These are phyloP conservation scores for Epichloe typhina DNA, from an alignment of 2,329 filamentous ascomycete species.

Conservation along the genomic window DNA sequence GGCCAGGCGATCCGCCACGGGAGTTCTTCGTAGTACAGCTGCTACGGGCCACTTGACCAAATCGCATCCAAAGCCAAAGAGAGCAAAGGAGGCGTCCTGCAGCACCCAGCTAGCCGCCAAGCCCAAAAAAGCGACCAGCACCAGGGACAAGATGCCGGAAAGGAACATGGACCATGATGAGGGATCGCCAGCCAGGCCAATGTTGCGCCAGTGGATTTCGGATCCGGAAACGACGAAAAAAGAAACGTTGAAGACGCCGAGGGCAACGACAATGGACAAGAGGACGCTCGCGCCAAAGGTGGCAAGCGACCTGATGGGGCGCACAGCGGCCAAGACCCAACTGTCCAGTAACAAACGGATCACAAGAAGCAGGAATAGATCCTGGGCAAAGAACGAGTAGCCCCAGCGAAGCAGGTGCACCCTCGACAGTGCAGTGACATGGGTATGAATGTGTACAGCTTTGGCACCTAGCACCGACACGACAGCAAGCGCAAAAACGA, in stretches of 20 bases:
- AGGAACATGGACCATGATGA: slow-evolving; percentile 18
- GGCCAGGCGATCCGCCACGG: not conserved
- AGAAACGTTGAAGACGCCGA: slow-evolving; percentile 14
- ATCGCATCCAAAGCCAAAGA: slow-evolving; percentile 12
- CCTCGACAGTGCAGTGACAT: slow-evolving; percentile 14
- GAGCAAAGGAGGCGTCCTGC: slow-evolving; percentile 12
- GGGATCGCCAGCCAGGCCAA: slow-evolving; percentile 18
- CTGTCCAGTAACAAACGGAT: slow-evolving; percentile 17
- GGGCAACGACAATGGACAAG: slow-evolving; percentile 10
- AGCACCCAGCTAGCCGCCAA: slow-evolving; percentile 12
- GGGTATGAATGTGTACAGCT: slow-evolving; percentile 16
- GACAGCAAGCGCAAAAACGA: slow-evolving; percentile 17
- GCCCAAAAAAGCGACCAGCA: slow-evolving; percentile 9
- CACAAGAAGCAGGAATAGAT: slow-evolving; percentile 16
- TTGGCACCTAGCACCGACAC: slow-evolving; percentile 17
- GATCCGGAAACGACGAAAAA: slow-evolving; percentile 18
- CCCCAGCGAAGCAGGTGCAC: slow-evolving; percentile 16
- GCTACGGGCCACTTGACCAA: slow-evolving; percentile 14
- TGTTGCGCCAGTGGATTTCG: slow-evolving; percentile 23
- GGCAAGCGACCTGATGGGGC: slow-evolving; percentile 2
- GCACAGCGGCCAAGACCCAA: slow-evolving; percentile 7
- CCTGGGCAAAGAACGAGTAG: slow-evolving; percentile 21
- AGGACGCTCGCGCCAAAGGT: slow-evolving; percentile 7
- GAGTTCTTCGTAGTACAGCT: slow-evolving; percentile 5
- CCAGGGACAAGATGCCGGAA: slow-evolving; percentile 16